Evolutionary conservation across 164 flowering plant species (phyloP).

Genomic region (Aristolochia californica): DNA sequence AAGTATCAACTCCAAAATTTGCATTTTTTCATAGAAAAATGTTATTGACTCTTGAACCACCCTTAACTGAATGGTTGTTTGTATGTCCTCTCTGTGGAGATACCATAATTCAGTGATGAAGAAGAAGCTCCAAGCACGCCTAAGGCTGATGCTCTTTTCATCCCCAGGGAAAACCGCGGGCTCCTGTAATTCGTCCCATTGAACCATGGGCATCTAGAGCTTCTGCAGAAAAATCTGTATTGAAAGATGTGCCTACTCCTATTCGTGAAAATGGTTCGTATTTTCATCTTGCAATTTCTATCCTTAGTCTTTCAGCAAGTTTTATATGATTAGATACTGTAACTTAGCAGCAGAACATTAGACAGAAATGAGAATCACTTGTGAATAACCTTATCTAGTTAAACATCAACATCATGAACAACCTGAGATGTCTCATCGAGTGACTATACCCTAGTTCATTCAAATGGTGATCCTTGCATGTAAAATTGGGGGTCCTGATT

Average conservation of each 20-base stretch:
- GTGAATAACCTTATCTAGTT: no score
- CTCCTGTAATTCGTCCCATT: conserved; percentile 66
- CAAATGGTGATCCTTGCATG: no score
- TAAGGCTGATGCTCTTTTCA: conserved; percentile 89
- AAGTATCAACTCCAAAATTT: no score
- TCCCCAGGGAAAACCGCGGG: conserved; percentile 97
- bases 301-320: background rate
- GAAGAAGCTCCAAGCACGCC: conserved; percentile 83
- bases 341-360: no score
- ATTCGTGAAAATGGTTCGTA: conserved; percentile 51
- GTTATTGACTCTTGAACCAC: no score
- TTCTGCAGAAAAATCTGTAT: conserved; percentile 36
- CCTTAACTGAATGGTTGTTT: background rate
- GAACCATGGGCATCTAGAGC: conserved; percentile 54
- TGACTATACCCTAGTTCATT: no score
- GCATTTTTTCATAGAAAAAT: no score
- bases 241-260: conserved; percentile 26
- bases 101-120: conserved; percentile 80
- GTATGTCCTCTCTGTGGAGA: conserved; percentile 30
- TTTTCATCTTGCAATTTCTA: background rate
- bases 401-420: no score
- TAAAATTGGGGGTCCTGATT: no score
- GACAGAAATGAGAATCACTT: no score
- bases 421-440: no score
- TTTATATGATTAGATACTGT: no score